phyloP scores from a whole-genome alignment of 73 alveolate genomes.

The Paramecium tetraurelia region DNA sequence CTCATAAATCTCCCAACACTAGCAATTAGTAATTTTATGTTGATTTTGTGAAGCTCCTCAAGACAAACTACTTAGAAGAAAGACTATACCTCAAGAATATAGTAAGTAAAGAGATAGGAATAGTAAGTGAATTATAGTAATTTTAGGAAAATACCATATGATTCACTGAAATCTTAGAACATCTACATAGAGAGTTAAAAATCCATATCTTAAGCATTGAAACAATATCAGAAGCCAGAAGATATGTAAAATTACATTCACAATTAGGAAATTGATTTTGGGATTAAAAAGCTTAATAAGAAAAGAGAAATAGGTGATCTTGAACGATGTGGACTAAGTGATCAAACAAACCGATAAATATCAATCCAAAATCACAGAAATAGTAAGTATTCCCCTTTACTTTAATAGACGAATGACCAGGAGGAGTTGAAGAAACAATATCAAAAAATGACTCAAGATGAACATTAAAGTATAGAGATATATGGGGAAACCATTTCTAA shows the following conservation, averaged over 20 bases:
- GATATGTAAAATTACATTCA: not conserved
- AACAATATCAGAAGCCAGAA: not conserved
- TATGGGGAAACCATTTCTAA: not conserved
- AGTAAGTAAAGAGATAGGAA: not conserved
- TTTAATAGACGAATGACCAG: not conserved
- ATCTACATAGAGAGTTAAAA: not conserved
- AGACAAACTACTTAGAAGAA: not conserved
- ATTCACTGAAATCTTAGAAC: not conserved
- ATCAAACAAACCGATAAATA: not conserved
- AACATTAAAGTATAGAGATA: not conserved
- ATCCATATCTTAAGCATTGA: not conserved
- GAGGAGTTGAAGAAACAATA: not conserved
- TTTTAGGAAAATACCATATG: not conserved
- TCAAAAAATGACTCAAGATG: not conserved
- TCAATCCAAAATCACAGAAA: not conserved
- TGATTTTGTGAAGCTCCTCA: not conserved
- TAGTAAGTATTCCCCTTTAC: not conserved
- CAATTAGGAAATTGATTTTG: not conserved
- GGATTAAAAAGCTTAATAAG: not conserved
- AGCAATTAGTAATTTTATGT: not conserved
- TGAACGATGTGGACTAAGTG: not conserved
- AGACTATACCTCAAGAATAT: not conserved
- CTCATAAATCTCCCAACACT: not conserved
- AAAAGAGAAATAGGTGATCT: not conserved
- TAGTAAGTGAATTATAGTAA: not conserved